These are phyloP conservation scores for carrot (Daucus carota) DNA, from an alignment of 129 eudicot species.

Conservation along the genomic window DH1_v3.0 NC_030384.2:32490501-32491000, in stretches of 20 bases:
- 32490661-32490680: conserved; percentile 80
- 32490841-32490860: conserved; percentile 75
- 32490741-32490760: conserved; percentile 65
- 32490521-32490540: conserved; percentile 87
- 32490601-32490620: conserved; percentile 85
- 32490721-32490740: conserved; percentile 82
- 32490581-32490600: conserved; percentile 96
- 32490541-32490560: conserved; percentile 89
- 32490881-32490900: conserved; percentile 83
- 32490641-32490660: conserved; percentile 76
- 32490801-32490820: conserved; percentile 63
- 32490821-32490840: conserved; percentile 59
- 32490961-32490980: conserved; percentile 86
- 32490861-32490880: conserved; percentile 60
- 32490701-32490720: conserved; percentile 73
- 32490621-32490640: conserved; percentile 68
- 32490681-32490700: conserved; percentile 66
- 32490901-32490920: conserved; percentile 61
- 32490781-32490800: conserved; percentile 77
- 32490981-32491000: conserved; percentile 84
- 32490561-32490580: conserved; percentile 86
- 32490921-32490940: conserved; percentile 62
- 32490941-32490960: conserved; percentile 68
- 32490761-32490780: conserved; percentile 82
- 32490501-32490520: conserved; percentile 76